Base-by-base conservation (phyloP, 1,284 basidiomycete genomes). In the Trametes pubescens region DNA sequence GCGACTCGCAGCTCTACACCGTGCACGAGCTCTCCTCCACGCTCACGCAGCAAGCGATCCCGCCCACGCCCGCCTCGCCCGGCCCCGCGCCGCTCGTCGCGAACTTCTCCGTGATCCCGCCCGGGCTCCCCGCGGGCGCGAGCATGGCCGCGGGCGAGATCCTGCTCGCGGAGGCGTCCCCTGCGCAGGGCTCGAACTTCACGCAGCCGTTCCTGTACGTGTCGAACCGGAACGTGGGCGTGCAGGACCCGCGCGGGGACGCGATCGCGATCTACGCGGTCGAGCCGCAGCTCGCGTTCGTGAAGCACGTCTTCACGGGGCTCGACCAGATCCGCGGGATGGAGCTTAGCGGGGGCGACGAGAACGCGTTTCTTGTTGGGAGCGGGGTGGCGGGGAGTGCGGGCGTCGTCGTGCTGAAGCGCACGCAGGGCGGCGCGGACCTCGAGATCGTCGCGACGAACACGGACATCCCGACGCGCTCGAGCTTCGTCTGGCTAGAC, bases 1-100 rank as follows among this genome's bases (percentile, higher is more conserved):
- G 78, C 69, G 79, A 85, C 58, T 75, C 84, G 57, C 82, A 81
- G 62, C 74, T 91, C 9, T 91, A 86, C 75, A 82, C 81, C 22
- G 69, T 91, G 2, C 88, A 91, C 76, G 90, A 92, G 73, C 75
- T 86, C 16, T 70, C 84, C 34, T 90, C 85, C 22, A 89, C 87
- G 1, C 76, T 91, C 46, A 84, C 86, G 26, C 83, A 88, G 32
- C 89, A 91, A 65, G 73, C 75, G 2, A 81, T 92, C 61, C 89
- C 90, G 3, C 34, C 70, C 24, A 79, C 67, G 76, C 84, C 63
- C 26, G 72, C 76, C 61, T 71, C 72, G 46, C 83, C 83, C 5
- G 79, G 51, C 21, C 38, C 83, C 52, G 49, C 62, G n/a, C 65
- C 75, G 11, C 78, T 86, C 65, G 78, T 86, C 63, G 82, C 84